These are phyloP conservation scores for Stellera chamaejasme DNA, from an alignment of 345 rosid genomes.

Conservation along the genomic window DNA sequence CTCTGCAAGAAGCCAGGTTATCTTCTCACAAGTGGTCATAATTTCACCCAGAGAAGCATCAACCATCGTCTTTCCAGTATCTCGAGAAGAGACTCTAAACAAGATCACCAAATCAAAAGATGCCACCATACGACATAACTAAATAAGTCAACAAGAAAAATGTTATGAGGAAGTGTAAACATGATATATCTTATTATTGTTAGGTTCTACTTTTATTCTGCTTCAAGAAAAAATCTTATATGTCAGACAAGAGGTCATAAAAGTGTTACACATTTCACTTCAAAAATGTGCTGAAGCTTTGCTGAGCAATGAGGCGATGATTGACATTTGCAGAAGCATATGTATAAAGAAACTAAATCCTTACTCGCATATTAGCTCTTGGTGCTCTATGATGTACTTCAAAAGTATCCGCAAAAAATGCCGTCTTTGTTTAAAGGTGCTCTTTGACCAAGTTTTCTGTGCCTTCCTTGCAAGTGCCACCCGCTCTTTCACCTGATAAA, in stretches of 20 bases:
- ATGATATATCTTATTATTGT: neutral
- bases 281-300: neutral
- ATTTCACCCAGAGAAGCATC: slow-evolving; percentile 98
- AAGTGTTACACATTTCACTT: neutral
- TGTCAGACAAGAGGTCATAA: too few relatives aligned
- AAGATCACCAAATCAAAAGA: slow-evolving; percentile 14
- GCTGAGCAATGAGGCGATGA: neutral
- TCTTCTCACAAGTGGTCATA: slow-evolving; percentile 99
- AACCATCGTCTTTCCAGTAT: slow-evolving; percentile 97
- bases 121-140: neutral
- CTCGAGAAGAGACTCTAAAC: slow-evolving; percentile 83
- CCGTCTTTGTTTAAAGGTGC: slow-evolving; percentile 92
- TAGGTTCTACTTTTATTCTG: neutral
- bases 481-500: slow-evolving; percentile 61
- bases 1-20: slow-evolving; percentile 98
- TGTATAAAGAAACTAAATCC: slow-evolving; percentile 15
- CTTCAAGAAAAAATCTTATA: too few relatives aligned
- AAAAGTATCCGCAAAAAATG: slow-evolving; percentile 88
- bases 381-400: slow-evolving; percentile 86
- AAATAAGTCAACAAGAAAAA: neutral
- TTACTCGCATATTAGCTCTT: slow-evolving; percentile 97
- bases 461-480: slow-evolving; percentile 88
- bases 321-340: neutral
- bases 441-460: slow-evolving; percentile 81
- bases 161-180: neutral